Evolutionary conservation across 352 stramenopile genomes (phyloP), one percentile per base, ranked within the genome.

Genomic region (Globisporangium barbulae): DNA sequence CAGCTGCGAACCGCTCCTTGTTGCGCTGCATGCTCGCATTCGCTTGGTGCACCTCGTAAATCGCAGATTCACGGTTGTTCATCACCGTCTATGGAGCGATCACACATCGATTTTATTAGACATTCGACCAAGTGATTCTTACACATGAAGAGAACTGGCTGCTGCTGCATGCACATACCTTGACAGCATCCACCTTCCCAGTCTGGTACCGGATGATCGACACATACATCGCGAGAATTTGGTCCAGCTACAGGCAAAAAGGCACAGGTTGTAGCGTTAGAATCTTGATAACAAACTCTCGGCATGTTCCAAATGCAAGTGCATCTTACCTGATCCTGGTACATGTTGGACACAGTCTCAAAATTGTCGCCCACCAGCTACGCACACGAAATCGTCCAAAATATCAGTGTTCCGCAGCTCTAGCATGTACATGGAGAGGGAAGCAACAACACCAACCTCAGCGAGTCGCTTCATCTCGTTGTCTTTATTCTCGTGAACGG

Each of bases 11-110:
- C 0, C 85, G 77, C 63, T 96, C 87, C 74, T 96, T 96, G 67
- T 96, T 96, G 42, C 87, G 72, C 61, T 96, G 87, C 87, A 96
- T 96, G 59, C 83, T 94, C 5, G 84, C 83, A 71, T 91, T 96
- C n/a, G 87, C 85, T 81, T 93, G 79, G 58, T 94, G 85, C 3
- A 96, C 87, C 70, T 96, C 87, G 25, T 90, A 65, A 48, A 96
- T 94, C 33, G 87, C 87, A 21, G 83, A 87, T 56, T 96, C 85
- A 1, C 87, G 87, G 67, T 96, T 96, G 67, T 78, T 83, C 77
- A 96, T 91, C 22, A 96, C 87, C 19, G 85, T 79, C 87, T 94
- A 55, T 13, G 67, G 21, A 28, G 25, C 25, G 25, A 59, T 19
- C n/a, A 68, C 4, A 6, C 10, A 19, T 7, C 6, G 19, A n/a